Evolutionary conservation across 2,329 filamentous ascomycete species (phyloP).

Genomic region (Cadophora sp.): DNA sequence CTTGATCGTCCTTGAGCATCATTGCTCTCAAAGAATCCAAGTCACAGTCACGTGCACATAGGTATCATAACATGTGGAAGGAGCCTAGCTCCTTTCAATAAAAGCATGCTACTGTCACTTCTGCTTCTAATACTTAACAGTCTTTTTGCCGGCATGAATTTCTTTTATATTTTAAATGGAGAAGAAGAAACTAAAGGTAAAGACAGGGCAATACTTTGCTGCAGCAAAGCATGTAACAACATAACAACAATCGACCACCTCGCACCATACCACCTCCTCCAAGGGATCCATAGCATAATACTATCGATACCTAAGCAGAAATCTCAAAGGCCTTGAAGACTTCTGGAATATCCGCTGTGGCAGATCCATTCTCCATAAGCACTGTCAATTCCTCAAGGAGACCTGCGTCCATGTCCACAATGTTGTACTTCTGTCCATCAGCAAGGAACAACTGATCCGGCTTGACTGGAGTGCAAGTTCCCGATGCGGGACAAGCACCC

Average conservation of each 20-base stretch:
- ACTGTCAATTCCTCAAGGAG: conserved; percentile 13
- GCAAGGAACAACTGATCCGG: conserved; percentile 10
- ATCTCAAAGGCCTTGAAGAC: conserved; percentile 19
- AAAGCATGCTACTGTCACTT: conserved; percentile 1
- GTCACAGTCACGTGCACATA: too few species aligned
- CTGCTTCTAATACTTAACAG: not conserved
- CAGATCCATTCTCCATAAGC: conserved; percentile 4
- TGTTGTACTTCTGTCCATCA: conserved; percentile 20
- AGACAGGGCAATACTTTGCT: conserved; percentile 7
- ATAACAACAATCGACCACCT: not conserved
- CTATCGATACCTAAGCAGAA: conserved; percentile 10
- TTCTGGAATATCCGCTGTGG: conserved; percentile 9
- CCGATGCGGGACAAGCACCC: conserved; percentile 4
- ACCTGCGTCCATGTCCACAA: conserved; percentile 11
- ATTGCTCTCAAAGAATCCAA: too few species aligned
- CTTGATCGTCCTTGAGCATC: too few species aligned
- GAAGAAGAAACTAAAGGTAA: not conserved
- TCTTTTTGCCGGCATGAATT: not conserved
- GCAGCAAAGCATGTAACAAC: not conserved
- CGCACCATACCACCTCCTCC: not conserved
- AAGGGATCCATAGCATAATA: not conserved
- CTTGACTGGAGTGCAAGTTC: not conserved
- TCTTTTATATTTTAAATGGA: not conserved
- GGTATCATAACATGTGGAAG: not conserved
- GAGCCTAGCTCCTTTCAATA: not conserved